Evolutionary conservation across 108 stramenopile species (phyloP), one percentile per base, ranked within the genome.

Genomic region (Cylindrotheca closterium): DNA sequence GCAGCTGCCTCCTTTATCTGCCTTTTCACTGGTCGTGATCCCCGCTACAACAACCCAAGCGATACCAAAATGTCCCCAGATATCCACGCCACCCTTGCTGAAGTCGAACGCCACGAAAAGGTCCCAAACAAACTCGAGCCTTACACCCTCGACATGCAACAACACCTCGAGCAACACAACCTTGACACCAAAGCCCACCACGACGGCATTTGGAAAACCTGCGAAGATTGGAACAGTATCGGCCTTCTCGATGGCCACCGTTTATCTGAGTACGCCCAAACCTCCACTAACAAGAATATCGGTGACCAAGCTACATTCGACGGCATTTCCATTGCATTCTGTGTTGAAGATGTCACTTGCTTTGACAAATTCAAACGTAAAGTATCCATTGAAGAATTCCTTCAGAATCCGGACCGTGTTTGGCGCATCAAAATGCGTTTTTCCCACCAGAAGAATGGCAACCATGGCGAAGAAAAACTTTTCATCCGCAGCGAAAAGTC

Each of bases 41-140:
- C 37, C 7, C 37, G 37, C 15, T 42, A 10, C 37, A 7, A 10
- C 10, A 7, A 15, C 37, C 37, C 37, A 15, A 42, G 10, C 7
- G 37, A 42, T 42, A 7, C 7, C 7, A 42, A 42, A 42, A 42
- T 42, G 10, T 7, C 37, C n/a, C 51, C 51, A 24, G 15, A 5
- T 21, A 52, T 52, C 51, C 22, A 7, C 15, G 12, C 7, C 8
- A 18, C n/a, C n/a, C n/a, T 52, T 5, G 51, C 8, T 18, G 51
- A 52, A 52, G 22, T 23, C 19, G 7, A 19, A 8, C 51, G 51
- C n/a, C 23, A 23, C 8, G 51, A 52, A 24, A 5, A 21, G 19
- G 51, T 52, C 22, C 51, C 51, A 7, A 52, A 52, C 23, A 21
- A 24, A 19, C n/a, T 7, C n/a, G 51, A 52, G 23, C 51, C 51